Conservation (phyloP, 331 rosid genomes). For the Prunus yedoensis region DNA sequence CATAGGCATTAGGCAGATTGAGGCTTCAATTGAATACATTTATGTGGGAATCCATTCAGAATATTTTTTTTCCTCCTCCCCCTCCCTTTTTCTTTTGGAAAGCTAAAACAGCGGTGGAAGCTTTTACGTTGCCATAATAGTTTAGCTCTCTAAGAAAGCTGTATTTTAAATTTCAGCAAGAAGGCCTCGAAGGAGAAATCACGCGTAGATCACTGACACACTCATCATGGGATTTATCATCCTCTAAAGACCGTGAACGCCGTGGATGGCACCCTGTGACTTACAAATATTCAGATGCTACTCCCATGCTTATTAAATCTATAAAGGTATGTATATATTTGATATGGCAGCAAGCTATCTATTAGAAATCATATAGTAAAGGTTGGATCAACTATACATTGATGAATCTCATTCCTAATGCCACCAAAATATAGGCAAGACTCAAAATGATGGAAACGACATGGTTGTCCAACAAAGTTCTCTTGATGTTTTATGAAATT, state of each 20-base stretch:
- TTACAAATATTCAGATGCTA: slow-evolving; percentile 91
- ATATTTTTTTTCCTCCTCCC: too few species aligned
- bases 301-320: slow-evolving; percentile 67
- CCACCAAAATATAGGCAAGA: background rate
- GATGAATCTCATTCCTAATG: background rate
- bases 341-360: slow-evolving; percentile 4
- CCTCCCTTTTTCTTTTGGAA: background rate
- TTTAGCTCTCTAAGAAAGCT: slow-evolving; percentile 16
- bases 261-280: slow-evolving; percentile 98
- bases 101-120: background rate
- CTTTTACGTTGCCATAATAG: background rate
- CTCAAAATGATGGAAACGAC: background rate
- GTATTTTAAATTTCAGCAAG: slow-evolving; percentile 53
- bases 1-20: too few species aligned
- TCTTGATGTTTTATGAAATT: too few species aligned
- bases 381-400: background rate
- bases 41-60: too few species aligned
- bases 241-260: slow-evolving; percentile 63
- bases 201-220: slow-evolving; percentile 85
- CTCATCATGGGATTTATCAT: slow-evolving; percentile 88
- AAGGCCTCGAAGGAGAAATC: slow-evolving; percentile 75
- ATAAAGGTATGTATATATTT: slow-evolving; percentile 60
- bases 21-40: too few species aligned
- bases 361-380: slow-evolving; percentile 4
- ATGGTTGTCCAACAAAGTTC: background rate